Evolutionary conservation across 345 rosid species (phyloP), one percentile per base, ranked within the genome.

Genomic region (Moricandia arvensis): DNA sequence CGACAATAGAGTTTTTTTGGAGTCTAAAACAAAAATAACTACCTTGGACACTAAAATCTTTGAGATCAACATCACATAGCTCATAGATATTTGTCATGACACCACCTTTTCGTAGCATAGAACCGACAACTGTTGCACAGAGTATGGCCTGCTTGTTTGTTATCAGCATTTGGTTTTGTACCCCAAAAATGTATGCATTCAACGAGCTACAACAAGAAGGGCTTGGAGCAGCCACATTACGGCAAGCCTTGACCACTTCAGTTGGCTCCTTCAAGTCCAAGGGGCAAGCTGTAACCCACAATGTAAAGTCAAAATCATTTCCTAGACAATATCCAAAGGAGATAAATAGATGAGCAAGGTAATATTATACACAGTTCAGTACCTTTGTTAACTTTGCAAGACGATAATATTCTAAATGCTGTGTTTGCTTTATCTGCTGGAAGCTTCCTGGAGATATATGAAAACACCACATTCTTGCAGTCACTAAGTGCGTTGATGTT

Each of bases 1-100:
- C 64, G 55, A 27, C 24, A 6, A 60, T 38, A 51, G 12, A 68
- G n/a, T 53, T 11, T 43, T 26, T 51, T 31, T 17, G 60, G 26
- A 66, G 62, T 38, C 29, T 54, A 12, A 33, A n/a, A 61, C 70
- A 57, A 4, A 68, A 49, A 37, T 51, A 37, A 13, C 33, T 75
- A 95, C 97, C 93, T 90, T 92, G 97, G 80, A 92, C 85, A 73
- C 97, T 91, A 69, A 90, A 94, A 84, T 94, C 97, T 87, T 92
- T 94, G 82, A 92, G 85, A 87, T 92, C 97, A 57, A 95, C 89
- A 53, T 92, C 97, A 83, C 99, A 95, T 73, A 90, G 97, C 80
- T 92, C 92, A 82, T 90, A 95, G 37, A 95, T 80, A 80, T 95
- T 87, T 66, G 92, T 82, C 88, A 92, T 84, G 72, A 95, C 96